These are phyloP conservation scores for Saccharum spontaneum DNA, from an alignment of 176 grass and related monocot genomes.

Conservation along the genomic window DNA sequence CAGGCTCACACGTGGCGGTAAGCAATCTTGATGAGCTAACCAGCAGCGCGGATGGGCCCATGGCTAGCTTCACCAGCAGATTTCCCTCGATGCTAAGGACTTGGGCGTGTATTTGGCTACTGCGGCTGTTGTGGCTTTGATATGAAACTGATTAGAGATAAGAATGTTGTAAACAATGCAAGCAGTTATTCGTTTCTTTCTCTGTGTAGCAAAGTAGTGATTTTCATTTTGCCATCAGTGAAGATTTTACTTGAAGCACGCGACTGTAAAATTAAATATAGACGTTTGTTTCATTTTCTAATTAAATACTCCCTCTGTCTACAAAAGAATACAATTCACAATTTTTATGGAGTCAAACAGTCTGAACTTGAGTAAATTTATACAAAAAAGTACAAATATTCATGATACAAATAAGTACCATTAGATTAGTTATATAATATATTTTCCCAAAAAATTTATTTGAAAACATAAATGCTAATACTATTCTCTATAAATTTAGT, in stretches of 20 bases:
- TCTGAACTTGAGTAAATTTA: no score
- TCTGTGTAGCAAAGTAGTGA: neutral
- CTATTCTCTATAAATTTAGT: no score
- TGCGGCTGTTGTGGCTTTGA: slow-evolving; percentile 24
- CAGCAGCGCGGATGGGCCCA: slow-evolving; percentile 32
- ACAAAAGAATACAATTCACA: no score
- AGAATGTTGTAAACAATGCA: neutral
- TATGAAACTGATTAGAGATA: neutral
- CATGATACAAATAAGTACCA: no score
- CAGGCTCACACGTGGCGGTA: slow-evolving; percentile 56
- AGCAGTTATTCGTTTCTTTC: neutral
- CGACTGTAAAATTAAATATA: neutral
- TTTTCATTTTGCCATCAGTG: neutral
- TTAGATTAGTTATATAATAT: no score
- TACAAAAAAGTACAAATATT: no score
- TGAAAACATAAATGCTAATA: no score
- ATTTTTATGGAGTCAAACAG: no score
- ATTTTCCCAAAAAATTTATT: no score
- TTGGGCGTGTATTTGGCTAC: slow-evolving; percentile 17
- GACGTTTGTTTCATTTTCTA: neutral
- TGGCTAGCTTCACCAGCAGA: slow-evolving; percentile 8
- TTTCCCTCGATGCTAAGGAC: neutral
- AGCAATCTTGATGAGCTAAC: neutral
- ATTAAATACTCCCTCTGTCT: no score
- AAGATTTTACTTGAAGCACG: neutral